phyloP scores from a whole-genome alignment of 345 rosid genomes.

The Xanthoceras sorbifolium region DNA sequence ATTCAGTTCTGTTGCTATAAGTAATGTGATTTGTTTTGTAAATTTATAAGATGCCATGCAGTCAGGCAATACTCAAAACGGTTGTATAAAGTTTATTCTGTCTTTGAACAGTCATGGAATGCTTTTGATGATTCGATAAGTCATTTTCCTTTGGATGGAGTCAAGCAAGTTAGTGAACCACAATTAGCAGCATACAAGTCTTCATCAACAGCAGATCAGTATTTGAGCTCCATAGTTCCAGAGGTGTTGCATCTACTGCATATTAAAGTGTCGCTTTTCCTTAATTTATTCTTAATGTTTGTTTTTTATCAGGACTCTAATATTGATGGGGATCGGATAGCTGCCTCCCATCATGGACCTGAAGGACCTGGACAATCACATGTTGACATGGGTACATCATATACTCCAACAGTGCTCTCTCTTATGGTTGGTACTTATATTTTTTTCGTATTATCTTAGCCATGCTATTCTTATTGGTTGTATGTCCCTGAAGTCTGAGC shows the following conservation, averaged over 20 bases:
- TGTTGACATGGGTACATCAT: conserved; percentile 34
- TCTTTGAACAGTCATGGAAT: conserved; percentile 70
- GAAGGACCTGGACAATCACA: conserved; percentile 35
- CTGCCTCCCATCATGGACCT: conserved; percentile 30
- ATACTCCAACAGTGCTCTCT: conserved; percentile 39
- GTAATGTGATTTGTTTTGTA: not conserved
- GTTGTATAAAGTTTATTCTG: conserved; percentile 7
- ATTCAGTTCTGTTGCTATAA: not conserved
- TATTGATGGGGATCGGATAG: conserved; percentile 35
- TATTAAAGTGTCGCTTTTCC: conserved; percentile 12
- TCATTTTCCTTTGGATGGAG: conserved; percentile 38
- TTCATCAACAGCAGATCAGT: conserved; percentile 41
- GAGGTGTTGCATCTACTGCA: conserved; percentile 39
- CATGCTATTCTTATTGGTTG: not conserved
- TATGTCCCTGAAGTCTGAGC: conserved; percentile 8
- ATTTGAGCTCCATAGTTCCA: conserved; percentile 37
- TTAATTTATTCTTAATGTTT: conserved; percentile 23
- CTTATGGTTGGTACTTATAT: conserved; percentile 37
- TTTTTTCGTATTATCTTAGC: not conserved
- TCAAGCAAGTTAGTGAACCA: conserved; percentile 36
- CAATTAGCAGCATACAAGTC: conserved; percentile 35
- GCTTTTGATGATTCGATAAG: conserved; percentile 56
- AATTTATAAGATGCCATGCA: conserved; percentile 1
- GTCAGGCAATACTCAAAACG: not conserved
- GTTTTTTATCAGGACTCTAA: conserved; percentile 40